phyloP scores from a whole-genome alignment of 768 basidiomycete species.

The Hericium coralloides region DNA sequence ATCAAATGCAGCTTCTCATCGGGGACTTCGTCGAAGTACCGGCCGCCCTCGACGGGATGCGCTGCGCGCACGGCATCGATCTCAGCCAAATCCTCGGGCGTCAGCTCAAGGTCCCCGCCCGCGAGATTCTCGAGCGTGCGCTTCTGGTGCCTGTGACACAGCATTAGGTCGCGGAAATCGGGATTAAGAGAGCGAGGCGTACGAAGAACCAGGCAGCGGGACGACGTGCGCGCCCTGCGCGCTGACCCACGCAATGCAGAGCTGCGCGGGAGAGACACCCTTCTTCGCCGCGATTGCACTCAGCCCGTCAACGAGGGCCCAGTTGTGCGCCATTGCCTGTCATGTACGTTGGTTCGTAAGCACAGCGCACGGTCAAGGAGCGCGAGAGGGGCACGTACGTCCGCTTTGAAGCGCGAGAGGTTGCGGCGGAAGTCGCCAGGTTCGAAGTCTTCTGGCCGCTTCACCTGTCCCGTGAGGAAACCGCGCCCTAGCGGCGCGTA shows the following conservation, averaged over 20 bases:
- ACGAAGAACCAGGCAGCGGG: conserved; percentile 42
- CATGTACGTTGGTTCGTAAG: conserved; percentile 3
- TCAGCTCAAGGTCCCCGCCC: conserved; percentile 27
- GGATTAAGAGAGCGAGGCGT: conserved; percentile 3
- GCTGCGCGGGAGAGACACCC: conserved; percentile 30
- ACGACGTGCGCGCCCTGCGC: conserved; percentile 30
- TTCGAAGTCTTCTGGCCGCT: conserved; percentile 25
- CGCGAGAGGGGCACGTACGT: conserved; percentile 13
- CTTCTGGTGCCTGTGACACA: conserved; percentile 21
- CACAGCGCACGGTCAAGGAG: background rate
- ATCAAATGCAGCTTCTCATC: background rate
- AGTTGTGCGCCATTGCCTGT: conserved; percentile 32
- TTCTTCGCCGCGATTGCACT: conserved; percentile 31
- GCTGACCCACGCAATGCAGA: conserved; percentile 31
- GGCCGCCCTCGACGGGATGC: conserved; percentile 28
- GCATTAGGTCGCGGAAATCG: too few relatives aligned
- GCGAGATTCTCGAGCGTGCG: conserved; percentile 33
- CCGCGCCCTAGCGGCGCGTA: conserved; percentile 54
- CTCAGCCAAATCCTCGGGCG: conserved; percentile 25
- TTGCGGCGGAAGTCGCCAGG: conserved; percentile 27
- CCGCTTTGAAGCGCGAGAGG: conserved; percentile 29
- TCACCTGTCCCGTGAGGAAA: conserved; percentile 43
- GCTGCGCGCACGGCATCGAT: conserved; percentile 29
- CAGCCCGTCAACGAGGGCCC: conserved; percentile 32
- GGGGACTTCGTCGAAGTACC: conserved; percentile 23